Conservation (phyloP, 169 alveolate genomes). For the Cryptosporidium viatorum region DNA sequence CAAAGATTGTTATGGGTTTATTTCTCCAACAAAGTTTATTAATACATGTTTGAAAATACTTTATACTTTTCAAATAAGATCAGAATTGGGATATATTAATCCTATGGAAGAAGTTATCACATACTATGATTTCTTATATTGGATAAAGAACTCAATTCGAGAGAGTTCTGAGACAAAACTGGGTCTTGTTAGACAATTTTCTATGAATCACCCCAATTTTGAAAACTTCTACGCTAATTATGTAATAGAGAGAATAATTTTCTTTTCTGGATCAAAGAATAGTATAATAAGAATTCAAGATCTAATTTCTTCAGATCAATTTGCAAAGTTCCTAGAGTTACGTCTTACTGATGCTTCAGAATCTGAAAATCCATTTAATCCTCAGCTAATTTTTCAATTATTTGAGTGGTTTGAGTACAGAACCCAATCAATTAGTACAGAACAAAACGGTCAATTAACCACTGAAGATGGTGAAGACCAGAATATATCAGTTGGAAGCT, state of each 20-base stretch:
- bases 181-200: conserved; percentile 23
- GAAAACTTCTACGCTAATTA: conserved; percentile 40
- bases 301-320: conserved; percentile 54
- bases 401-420: conserved; percentile 64
- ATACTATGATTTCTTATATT: conserved; percentile 26
- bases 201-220: conserved; percentile 3
- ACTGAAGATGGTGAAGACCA: background rate
- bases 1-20: conserved; percentile 66
- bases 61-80: conserved; percentile 45
- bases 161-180: conserved; percentile 23
- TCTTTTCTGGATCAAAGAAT: conserved; percentile 41
- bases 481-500: background rate
- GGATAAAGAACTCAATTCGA: conserved; percentile 32
- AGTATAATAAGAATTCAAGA: conserved; percentile 46
- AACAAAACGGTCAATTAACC: background rate
- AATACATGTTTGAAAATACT: conserved; percentile 57
- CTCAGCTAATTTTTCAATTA: conserved; percentile 41
- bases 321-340: conserved; percentile 53
- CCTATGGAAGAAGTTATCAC: conserved; percentile 43
- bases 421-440: background rate
- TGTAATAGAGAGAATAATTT: conserved; percentile 54
- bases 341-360: conserved; percentile 18
- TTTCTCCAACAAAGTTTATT: conserved; percentile 65
- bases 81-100: conserved; percentile 58
- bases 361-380: conserved; percentile 55